These are phyloP conservation scores for Hypomontagnella submonticulosa DNA, from an alignment of 495 filamentous ascomycete species.

Conservation along the genomic window DNA sequence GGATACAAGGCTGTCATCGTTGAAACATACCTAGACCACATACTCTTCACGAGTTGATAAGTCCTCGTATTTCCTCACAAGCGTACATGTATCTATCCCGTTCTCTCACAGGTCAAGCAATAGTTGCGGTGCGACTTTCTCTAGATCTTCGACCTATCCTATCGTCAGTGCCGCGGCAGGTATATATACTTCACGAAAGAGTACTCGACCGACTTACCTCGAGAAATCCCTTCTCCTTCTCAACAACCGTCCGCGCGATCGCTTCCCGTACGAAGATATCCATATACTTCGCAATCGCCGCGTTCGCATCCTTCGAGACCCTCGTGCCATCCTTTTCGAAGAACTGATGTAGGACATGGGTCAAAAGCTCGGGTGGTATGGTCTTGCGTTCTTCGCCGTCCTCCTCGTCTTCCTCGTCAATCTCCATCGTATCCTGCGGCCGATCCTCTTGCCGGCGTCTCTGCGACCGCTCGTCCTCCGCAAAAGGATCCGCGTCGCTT, in stretches of 20 bases:
- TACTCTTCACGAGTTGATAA: background rate
- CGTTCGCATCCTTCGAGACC: slow-evolving; percentile 82
- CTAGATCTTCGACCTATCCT: slow-evolving; percentile 78
- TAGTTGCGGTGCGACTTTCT: slow-evolving; percentile 90
- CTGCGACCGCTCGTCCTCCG: slow-evolving; percentile 30
- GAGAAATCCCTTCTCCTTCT: slow-evolving; percentile 74
- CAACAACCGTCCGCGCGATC: slow-evolving; percentile 80
- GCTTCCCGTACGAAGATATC: slow-evolving; percentile 94
- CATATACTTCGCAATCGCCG: slow-evolving; percentile 83
- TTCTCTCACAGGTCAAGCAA: slow-evolving; percentile 79
- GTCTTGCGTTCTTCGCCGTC: slow-evolving; percentile 52
- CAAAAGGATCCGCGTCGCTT: slow-evolving; percentile 39
- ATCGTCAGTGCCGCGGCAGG: slow-evolving; percentile 15
- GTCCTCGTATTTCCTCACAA: background rate
- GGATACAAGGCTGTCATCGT: background rate
- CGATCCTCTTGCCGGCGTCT: slow-evolving; percentile 2
- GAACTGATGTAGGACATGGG: slow-evolving; percentile 78
- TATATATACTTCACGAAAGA: background rate
- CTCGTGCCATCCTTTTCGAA: slow-evolving; percentile 77
- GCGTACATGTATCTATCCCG: background rate
- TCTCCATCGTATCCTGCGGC: slow-evolving; percentile 33
- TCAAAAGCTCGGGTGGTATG: slow-evolving; percentile 80
- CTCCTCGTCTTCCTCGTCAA: slow-evolving; percentile 46
- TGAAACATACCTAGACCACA: slow-evolving; percentile 19
- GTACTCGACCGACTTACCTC: slow-evolving; percentile 66